Base-by-base conservation (phyloP, 441 rosid genomes). In the Pelargonium citronellum region DNA sequence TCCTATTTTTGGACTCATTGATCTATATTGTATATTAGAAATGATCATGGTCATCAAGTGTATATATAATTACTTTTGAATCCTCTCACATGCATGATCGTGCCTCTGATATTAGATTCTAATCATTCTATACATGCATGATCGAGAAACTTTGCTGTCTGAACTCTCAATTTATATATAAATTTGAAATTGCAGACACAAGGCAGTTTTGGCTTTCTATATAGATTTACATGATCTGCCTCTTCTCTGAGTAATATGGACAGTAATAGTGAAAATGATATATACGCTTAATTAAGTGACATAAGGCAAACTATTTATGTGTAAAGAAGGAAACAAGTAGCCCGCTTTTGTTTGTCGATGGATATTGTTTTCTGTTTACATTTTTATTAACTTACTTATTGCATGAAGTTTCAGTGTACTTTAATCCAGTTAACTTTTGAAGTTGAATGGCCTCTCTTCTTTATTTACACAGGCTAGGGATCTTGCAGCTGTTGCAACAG, bases 401-500 rank as follows among this genome's bases (percentile, higher is more conserved):
- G 47, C 16, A 58, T 47, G 60, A 20, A 53, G 30, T 30, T 74
- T 67, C 64, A 51, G 53, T 41, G 62, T 41, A 57, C 43, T 0
- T 39, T 39, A 39, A 39, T 39, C 2, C 43, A 69, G 1, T 51
- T 41, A 15, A 41, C 68, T 49, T 73, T 73, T 71, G 67, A 67
- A 69, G 69, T 83, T 81, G 73, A 67, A 65, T 74, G 51, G 22
- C 20, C 60, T 11, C 67, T 65, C 0, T 76, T 37, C 27, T 65
- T 61, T 62, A 71, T 73, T 75, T 46, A 51, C 49, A 69, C 88
- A 95, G 99, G 98, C 96, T 57, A 64, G 80, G 41, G 95, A 92
- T 79, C 85, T 92, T 75, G 96, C 98, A 60, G 83, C 85, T 61
- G 87, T 92, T 71, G 80, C 87, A 70, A 86, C 98, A 57, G 85